Base-by-base conservation (phyloP, 352 stramenopile genomes). In the Globisporangium megalacanthum region DNA sequence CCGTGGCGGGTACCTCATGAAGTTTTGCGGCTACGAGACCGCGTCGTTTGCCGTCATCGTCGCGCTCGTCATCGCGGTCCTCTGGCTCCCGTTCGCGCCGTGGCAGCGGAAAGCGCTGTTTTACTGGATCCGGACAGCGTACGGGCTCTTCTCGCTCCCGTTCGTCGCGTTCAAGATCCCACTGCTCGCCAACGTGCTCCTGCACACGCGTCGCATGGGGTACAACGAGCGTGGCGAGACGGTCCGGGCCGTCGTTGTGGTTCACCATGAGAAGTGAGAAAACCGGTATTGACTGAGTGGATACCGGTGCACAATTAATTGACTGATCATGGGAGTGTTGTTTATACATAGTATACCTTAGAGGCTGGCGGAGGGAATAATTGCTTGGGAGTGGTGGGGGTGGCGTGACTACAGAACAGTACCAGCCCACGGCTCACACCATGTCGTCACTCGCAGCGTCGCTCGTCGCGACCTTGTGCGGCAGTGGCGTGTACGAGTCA, bases 161-260 rank as follows among this genome's bases (percentile, higher is more conserved):
- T 96, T 90, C 47, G 61, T 94, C 31, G 62, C 86, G 14, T 94
- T 96, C 68, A 95, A 95, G 61, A 80, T 96, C 60, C 87, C 87
- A 7, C 56, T 96, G 35, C 51, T 95, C 15, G 77, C 83, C 15
- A 92, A 82, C 57, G 75, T 95, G 45, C 66, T 95, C 19, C 82
- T 94, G 69, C 86, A 94, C 68, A 92, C 85, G 44, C 73, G 69
- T 1, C 76, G 78, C 20, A 95, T 94, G 85, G 87, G 85, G 14
- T 96, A 96, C 68, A 89, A 96, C 47, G 65, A 73, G 44, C 70
- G 70, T 20, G 87, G 85, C n/a, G 75, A 92, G 29, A 93, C 84
- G 0, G 87, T 92, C 15, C 62, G 60, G 13, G 71, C 84, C 19
- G 62, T 77, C 20, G 19, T 59, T n/a, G 54, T n/a, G 42, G 42